These are phyloP conservation scores for Suillus cothurnatus DNA, from an alignment of 768 basidiomycete genomes.

Conservation along the genomic window DNA sequence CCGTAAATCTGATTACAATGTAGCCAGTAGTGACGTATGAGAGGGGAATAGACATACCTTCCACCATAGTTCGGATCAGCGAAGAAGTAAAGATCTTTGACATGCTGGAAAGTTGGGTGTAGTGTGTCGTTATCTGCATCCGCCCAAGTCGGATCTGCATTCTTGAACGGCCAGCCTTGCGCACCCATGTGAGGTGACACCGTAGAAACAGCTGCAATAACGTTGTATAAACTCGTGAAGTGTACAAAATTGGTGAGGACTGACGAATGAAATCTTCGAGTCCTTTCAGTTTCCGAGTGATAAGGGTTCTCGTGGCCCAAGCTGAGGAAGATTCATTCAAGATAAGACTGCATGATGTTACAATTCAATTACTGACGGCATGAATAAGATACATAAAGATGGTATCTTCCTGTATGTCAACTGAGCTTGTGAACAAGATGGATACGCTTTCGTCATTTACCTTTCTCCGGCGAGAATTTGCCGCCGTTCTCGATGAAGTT, in stretches of 20 bases:
- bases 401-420: constrained; percentile 70
- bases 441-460: constrained; percentile 34
- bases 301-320: constrained; percentile 92
- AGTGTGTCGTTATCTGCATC: constrained; percentile 78
- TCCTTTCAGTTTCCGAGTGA: constrained; percentile 89
- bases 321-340: constrained; percentile 43
- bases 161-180: constrained; percentile 87
- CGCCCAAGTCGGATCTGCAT: constrained; percentile 58
- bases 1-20: constrained; percentile 64
- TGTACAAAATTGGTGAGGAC: constrained; percentile 27
- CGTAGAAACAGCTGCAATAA: constrained; percentile 62
- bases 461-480: constrained; percentile 73
- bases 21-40: not conserved
- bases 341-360: not conserved
- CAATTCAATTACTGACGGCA: constrained; percentile 62
- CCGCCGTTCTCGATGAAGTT: constrained; percentile 57
- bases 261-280: constrained; percentile 81
- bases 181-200: constrained; percentile 88
- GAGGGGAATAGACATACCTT: constrained; percentile 44
- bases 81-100: constrained; percentile 86
- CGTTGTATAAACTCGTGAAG: not conserved
- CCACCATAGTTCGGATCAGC: constrained; percentile 73
- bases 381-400: constrained; percentile 85
- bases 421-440: not conserved
- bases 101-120: constrained; percentile 57